phyloP scores from a whole-genome alignment of 352 stramenopile species.

The Phytophthora nicotianae region DNA sequence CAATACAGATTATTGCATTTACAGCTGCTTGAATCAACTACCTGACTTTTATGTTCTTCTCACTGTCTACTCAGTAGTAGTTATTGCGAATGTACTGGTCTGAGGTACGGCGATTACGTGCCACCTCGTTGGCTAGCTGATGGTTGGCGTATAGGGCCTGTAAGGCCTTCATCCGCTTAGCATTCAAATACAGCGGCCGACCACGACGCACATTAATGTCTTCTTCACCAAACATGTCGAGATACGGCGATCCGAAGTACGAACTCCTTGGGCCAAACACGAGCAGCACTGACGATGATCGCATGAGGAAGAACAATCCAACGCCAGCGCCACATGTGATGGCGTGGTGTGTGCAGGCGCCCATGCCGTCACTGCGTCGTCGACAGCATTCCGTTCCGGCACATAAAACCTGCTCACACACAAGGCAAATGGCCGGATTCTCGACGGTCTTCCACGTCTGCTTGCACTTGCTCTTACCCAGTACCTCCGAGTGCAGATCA shows the following conservation, averaged over 20 bases:
- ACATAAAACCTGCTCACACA: conserved; percentile 80
- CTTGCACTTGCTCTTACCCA: conserved; percentile 75
- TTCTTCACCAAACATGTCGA: conserved; percentile 91
- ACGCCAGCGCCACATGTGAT: conserved; percentile 74
- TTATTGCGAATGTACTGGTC: conserved; percentile 90
- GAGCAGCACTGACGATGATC: conserved; percentile 76
- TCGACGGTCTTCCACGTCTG: conserved; percentile 75
- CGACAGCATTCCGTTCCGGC: conserved; percentile 84
- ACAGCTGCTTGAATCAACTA: too few relatives aligned
- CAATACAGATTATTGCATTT: too few relatives aligned
- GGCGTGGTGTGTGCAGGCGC: conserved; percentile 76
- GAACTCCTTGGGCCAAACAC: conserved; percentile 76
- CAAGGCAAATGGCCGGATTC: conserved; percentile 79
- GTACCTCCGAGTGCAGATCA: conserved; percentile 74
- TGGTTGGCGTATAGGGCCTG: conserved; percentile 80
- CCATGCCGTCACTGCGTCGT: conserved; percentile 66
- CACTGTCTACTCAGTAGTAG: conserved; percentile 78
- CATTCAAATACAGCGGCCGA: conserved; percentile 74
- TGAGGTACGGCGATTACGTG: conserved; percentile 81
- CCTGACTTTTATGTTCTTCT: not conserved
- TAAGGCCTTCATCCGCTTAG: conserved; percentile 74
- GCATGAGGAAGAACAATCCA: conserved; percentile 85
- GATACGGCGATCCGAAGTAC: conserved; percentile 87
- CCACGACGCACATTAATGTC: conserved; percentile 84
- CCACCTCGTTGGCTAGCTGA: conserved; percentile 80